Evolutionary conservation across 1,284 basidiomycete genomes (phyloP), one percentile per base, ranked within the genome.

Genomic region (Ceratobasidium sp.): DNA sequence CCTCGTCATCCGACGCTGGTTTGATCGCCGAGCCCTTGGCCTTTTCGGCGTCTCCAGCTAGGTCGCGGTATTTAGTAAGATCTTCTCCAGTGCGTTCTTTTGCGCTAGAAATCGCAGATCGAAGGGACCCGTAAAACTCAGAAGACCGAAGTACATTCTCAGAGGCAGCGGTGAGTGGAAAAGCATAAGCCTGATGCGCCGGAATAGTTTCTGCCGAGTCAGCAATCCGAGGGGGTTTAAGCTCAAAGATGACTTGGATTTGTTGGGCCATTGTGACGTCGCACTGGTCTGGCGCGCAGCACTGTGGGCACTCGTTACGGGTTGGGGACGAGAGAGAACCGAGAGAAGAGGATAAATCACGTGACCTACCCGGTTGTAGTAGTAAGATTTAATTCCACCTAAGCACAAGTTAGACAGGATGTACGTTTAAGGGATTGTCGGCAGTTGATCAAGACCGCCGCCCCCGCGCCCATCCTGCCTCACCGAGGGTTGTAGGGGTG

Each of bases 1-100:
- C 64, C 14, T 66, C 63, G 35, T 67, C 64, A 55, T 67, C 64
- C 1, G 64, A 67, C n/a, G 50, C 35, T 9, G 50, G 49, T 26
- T 55, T 55, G 4, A 41, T 23, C 38, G 16, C 41, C 18, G 26
- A 14, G 6, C 47, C 38, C 32, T 67, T 67, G 13, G 49, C 18
- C 28, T 67, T 66, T 41, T 67, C 64, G 11, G 38, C 32, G 23
- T 67, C 64, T 1, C 30, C 50, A 54, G 50, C 64, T 26, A 67
- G 32, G 55, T 67, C 64, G 8, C 64, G 64, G 26, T 67, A 67
- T 28, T 44, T 67, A 3, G 64, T 67, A 21, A 67, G 52, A 38
- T 67, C 64, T 2, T 38, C 50, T 55, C 64, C 64, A 13, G 64
- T 67, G n/a, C n/a, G 18, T 35, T 41, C 43, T 21, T 52, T 55